Percentiles rank a stretch among this genome's conserved stretches.
These are phyloP conservation scores for Craterostigma plantagineum DNA, from an alignment of 257 asterid species.

Conservation along the genomic window DNA sequence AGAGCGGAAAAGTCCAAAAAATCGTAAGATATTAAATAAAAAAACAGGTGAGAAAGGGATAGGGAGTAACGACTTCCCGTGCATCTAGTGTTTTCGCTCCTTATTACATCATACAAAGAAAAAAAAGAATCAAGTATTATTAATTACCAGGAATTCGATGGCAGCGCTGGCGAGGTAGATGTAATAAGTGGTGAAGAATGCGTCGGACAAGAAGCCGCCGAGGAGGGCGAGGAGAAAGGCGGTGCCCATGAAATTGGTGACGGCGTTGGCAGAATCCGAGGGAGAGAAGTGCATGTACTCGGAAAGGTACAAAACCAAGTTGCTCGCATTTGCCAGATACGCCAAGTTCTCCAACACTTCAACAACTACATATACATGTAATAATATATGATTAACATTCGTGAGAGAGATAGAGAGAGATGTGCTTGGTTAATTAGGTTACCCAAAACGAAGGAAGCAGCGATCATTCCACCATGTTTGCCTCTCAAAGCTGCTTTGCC, in stretches of 20 bases:
- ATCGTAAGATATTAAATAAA: neutral
- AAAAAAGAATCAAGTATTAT: no score
- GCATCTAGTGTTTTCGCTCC: constrained; percentile 5
- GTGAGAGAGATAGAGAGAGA: constrained; percentile 7
- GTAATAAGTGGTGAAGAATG: constrained; percentile 53
- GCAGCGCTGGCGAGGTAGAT: constrained; percentile 45
- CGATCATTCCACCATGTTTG: constrained; percentile 77
- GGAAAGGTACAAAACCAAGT: constrained; percentile 51
- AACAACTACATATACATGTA: constrained; percentile 25
- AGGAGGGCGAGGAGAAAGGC: constrained; percentile 77
- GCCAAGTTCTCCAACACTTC: constrained; percentile 91
- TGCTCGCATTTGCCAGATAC: constrained; percentile 87
- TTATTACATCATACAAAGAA: no score
- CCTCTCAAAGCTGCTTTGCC: constrained; percentile 39
- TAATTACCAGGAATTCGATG: constrained; percentile 51
- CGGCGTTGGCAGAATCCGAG: constrained; percentile 58
- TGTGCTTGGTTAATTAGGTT: no score
- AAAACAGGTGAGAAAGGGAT: constrained; percentile 3
- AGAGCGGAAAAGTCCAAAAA: constrained; percentile 1
- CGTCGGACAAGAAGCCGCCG: constrained; percentile 83
- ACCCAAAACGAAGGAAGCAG: constrained; percentile 86
- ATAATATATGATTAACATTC: neutral
- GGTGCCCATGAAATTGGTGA: constrained; percentile 91
- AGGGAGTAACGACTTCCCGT: constrained; percentile 13
- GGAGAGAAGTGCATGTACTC: constrained; percentile 72